These are phyloP conservation scores for Didymella arachidicola DNA, from an alignment of 2,329 filamentous ascomycete species.

Conservation along the genomic window DNA sequence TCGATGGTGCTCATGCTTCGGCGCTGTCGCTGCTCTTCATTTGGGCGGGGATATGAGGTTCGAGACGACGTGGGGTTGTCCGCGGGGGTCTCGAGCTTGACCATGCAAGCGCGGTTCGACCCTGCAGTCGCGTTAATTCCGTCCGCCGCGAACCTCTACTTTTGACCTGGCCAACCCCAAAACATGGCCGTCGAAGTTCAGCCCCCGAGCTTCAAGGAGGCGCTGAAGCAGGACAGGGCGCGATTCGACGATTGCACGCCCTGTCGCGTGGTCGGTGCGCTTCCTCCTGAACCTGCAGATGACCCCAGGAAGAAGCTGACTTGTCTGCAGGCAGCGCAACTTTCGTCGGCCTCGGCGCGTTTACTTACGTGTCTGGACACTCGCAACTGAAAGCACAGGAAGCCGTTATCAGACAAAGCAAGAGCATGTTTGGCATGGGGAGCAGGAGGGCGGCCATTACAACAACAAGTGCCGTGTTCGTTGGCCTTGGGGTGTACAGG, in stretches of 20 bases:
- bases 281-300: neutral
- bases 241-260: conserved; percentile 69
- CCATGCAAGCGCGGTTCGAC: conserved; percentile 19
- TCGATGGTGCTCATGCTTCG: conserved; percentile 75
- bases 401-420: conserved; percentile 51
- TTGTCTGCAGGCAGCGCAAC: conserved; percentile 52
- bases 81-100: conserved; percentile 34
- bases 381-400: conserved; percentile 54
- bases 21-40: conserved; percentile 28
- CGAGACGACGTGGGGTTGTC: conserved; percentile 30
- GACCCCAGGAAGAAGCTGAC: neutral
- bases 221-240: conserved; percentile 43
- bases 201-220: conserved; percentile 40
- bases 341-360: conserved; percentile 57
- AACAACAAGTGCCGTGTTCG: conserved; percentile 50
- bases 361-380: conserved; percentile 57
- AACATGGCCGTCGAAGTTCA: conserved; percentile 27
- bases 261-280: conserved; percentile 73
- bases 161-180: conserved; percentile 2
- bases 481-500: conserved; percentile 56
- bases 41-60: conserved; percentile 19
- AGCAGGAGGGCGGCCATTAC: conserved; percentile 53
- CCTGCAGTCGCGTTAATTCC: conserved; percentile 10
- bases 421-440: conserved; percentile 53
- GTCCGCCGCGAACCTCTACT: conserved; percentile 6